A percentile compares a stretch with the other conserved stretches of the same genome.
These are phyloP conservation scores for Microdochium trichocladiopsis DNA, from an alignment of 2,329 filamentous ascomycete species.

Conservation along the genomic window DNA sequence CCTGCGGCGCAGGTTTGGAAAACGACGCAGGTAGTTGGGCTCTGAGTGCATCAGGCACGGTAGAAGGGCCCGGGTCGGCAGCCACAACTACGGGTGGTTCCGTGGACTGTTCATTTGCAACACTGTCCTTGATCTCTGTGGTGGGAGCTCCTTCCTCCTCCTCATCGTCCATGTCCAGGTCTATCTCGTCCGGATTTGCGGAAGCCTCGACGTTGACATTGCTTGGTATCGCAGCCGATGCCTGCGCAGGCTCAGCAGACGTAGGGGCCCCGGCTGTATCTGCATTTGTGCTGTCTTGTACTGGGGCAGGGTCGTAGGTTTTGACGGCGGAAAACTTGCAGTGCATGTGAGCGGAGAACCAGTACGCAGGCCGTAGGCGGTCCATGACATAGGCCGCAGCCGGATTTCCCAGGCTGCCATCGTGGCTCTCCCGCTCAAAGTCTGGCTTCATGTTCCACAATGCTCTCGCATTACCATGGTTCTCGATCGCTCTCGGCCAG, in stretches of 20 bases:
- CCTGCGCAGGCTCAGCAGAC: conserved; percentile 3
- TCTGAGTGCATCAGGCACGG: conserved; percentile 58
- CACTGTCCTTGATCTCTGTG: conserved; percentile 13
- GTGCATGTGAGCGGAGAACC: conserved; percentile 94
- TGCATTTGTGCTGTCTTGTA: not conserved
- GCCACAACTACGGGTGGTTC: conserved; percentile 7
- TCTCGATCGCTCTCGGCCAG: conserved; percentile 83
- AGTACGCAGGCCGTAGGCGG: conserved; percentile 71
- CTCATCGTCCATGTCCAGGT: conserved; percentile 57
- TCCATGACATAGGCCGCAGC: conserved; percentile 79
- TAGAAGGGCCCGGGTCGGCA: conserved; percentile 10
- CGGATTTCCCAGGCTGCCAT: conserved; percentile 69
- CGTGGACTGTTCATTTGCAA: conserved; percentile 2
- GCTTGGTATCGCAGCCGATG: conserved; percentile 1
- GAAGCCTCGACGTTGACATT: conserved; percentile 1
- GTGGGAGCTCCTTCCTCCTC: conserved; percentile 16
- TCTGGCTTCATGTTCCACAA: conserved; percentile 69
- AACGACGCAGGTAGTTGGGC: conserved; percentile 75
- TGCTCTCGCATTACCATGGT: conserved; percentile 59
- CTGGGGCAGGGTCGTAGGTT: conserved; percentile 30
- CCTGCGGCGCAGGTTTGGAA: conserved; percentile 30
- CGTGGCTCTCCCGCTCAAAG: conserved; percentile 68
- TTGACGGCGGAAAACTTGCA: conserved; percentile 74
- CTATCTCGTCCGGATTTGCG: conserved; percentile 61
- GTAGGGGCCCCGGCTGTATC: conserved; percentile 11